Percentiles rank a stretch among this genome's conserved stretches.
phyloP scores from a whole-genome alignment of 2,329 filamentous ascomycete genomes.

The Pseudocercospora macadamiae region DNA sequence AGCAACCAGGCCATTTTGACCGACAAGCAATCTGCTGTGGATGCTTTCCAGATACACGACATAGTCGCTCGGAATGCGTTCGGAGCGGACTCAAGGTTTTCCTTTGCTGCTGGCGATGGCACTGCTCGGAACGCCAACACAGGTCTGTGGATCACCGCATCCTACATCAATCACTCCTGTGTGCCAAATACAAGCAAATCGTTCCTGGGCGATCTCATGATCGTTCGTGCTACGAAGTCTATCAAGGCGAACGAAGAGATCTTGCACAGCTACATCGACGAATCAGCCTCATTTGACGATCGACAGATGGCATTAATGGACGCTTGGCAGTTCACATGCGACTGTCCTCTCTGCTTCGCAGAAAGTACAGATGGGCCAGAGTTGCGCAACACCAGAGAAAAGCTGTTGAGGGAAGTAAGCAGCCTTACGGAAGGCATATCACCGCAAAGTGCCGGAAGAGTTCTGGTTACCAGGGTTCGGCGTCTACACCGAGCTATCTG shows the following conservation, averaged over 20 bases:
- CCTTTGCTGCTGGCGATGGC: background rate
- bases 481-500: conserved; percentile 17
- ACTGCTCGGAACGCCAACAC: conserved; percentile 24
- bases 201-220: conserved; percentile 59
- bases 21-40: too few relatives aligned
- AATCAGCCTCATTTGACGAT: conserved; percentile 22
- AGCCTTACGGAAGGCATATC: conserved; percentile 16
- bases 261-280: conserved; percentile 30
- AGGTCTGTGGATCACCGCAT: conserved; percentile 55
- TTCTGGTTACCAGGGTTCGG: conserved; percentile 19
- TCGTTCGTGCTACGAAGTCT: conserved; percentile 52
- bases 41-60: conserved; percentile 46
- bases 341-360: conserved; percentile 23
- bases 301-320: conserved; percentile 16
- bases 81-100: conserved; percentile 24
- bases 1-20: too few relatives aligned
- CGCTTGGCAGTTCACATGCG: conserved; percentile 28
- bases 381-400: conserved; percentile 18
- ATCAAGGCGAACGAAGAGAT: conserved; percentile 53
- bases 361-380: conserved; percentile 22
- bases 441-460: conserved; percentile 16
- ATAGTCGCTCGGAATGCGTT: conserved; percentile 48
- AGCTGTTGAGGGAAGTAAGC: conserved; percentile 18
- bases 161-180: conserved; percentile 59
- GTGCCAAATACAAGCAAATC: conserved; percentile 49